These are phyloP conservation scores for Phytophthora litchii DNA, from an alignment of 352 stramenopile genomes.

Conservation along the genomic window DNA sequence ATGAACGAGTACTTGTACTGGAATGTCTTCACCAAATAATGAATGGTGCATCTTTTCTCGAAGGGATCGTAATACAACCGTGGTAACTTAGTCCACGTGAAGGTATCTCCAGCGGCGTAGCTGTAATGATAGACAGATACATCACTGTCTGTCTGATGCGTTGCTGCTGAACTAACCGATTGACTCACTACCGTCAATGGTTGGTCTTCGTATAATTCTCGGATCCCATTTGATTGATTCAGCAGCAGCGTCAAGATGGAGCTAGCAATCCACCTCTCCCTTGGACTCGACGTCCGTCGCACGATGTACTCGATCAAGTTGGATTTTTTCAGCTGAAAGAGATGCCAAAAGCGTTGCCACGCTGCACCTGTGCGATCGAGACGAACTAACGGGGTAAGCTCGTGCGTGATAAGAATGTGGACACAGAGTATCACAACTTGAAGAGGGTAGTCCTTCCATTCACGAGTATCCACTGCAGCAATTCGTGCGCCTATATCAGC, in stretches of 20 bases:
- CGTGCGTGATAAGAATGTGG: conserved; percentile 64
- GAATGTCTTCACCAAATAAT: conserved; percentile 64
- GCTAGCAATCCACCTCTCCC: conserved; percentile 43
- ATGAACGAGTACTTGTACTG: conserved; percentile 73
- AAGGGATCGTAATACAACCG: conserved; percentile 68
- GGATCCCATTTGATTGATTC: conserved; percentile 52
- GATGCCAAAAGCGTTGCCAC: conserved; percentile 57
- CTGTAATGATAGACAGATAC: conserved; percentile 44
- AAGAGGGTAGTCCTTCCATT: conserved; percentile 51
- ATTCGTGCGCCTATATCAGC: conserved; percentile 6
- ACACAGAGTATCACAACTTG: conserved; percentile 63
- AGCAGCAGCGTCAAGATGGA: conserved; percentile 57
- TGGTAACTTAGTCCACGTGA: conserved; percentile 67
- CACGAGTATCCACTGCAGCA: background rate
- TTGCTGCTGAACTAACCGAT: conserved; percentile 13
- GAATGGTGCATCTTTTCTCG: conserved; percentile 58
- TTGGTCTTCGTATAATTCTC: conserved; percentile 56
- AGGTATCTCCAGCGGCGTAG: conserved; percentile 52
- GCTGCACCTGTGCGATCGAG: conserved; percentile 41
- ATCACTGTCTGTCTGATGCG: conserved; percentile 29
- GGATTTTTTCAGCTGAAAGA: conserved; percentile 49
- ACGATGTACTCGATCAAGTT: conserved; percentile 54
- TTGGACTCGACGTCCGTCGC: conserved; percentile 29
- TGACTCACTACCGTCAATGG: conserved; percentile 18
- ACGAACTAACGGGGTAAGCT: conserved; percentile 47